Evolutionary conservation across 2,329 filamentous ascomycete species (phyloP), one percentile per base, ranked within the genome.

Genomic region (Endoconidiophora polonica): DNA sequence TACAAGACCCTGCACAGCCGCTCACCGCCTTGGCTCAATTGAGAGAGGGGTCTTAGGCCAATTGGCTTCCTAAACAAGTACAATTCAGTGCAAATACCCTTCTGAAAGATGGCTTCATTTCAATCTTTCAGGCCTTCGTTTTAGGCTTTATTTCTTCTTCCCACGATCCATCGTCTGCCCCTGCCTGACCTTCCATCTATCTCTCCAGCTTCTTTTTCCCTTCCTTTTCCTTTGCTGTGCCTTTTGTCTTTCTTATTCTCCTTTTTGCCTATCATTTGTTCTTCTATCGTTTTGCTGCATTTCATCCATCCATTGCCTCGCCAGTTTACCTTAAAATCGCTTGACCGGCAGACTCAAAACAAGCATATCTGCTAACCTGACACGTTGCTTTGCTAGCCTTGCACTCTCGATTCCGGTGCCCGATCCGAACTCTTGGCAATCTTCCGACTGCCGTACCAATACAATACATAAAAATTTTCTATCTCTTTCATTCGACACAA

Each of bases 401-500:
- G 41, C 44, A 44, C 43, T 42, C 46, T 53, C 38, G 18, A 20
- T 40, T 16, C 36, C 26, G 29, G 40, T 14, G 18, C 22, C 18
- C 20, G 40, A 23, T 42, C 40, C 10, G 18, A 22, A 20, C 6
- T 42, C 10, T 20, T 22, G 14, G 40, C 18, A 10, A n/a, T 23
- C 40, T 12, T n/a, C 40, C 26, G n/a, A 36, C 26, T 37, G 33
- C 44, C 26, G 26, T 24, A 48, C 24, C n/a, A 48, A 39, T 36
- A 44, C 20, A 44, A 43, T 44, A 48, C 41, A 37, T 39, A 53
- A 43, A 49, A 43, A 49, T 48, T 53, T 43, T 37, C 50, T 44
- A 50, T 42, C 16, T 33, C 46, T 43, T 52, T 43, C 41, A 39
- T 23, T 24, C 6, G 6, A 40, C 36, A 58, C 55, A 55, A 94